phyloP scores from a whole-genome alignment of 1,284 basidiomycete species.

The Austropuccinia psidii region DNA sequence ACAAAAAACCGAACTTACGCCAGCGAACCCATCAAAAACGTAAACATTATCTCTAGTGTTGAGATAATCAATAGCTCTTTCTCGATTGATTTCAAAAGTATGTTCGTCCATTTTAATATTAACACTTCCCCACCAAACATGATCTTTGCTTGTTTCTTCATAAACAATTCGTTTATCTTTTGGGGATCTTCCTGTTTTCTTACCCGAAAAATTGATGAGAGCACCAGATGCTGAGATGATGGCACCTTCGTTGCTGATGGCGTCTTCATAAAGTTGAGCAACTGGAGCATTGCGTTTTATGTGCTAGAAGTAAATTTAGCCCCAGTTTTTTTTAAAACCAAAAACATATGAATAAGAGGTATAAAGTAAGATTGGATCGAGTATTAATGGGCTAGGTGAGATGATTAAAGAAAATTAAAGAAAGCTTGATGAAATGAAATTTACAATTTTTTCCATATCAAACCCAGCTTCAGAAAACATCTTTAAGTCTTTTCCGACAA shows the following conservation, averaged over 20 bases:
- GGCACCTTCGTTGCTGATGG: slow-evolving; percentile 94
- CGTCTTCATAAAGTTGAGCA: slow-evolving; percentile 94
- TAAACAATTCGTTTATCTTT: slow-evolving; percentile 99
- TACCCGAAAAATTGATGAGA: slow-evolving; percentile 98
- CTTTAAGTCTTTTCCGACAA: slow-evolving; percentile 76
- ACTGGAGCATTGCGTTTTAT: slow-evolving; percentile 92
- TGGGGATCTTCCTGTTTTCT: slow-evolving; percentile 96
- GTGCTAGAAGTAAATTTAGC: slow-evolving; percentile 53
- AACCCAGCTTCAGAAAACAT: slow-evolving; percentile 99
- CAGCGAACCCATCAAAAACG: slow-evolving; percentile 95
- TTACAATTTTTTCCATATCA: slow-evolving; percentile 63
- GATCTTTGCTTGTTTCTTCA: slow-evolving; percentile 93
- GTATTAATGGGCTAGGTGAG: slow-evolving; percentile 22
- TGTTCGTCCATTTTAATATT: slow-evolving; percentile 99
- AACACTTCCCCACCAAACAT: slow-evolving; percentile 99
- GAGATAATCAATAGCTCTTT: slow-evolving; percentile 98
- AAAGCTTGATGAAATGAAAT: not conserved
- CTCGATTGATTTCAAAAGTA: slow-evolving; percentile 99
- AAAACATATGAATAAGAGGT: not conserved
- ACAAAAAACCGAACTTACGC: slow-evolving; percentile 46
- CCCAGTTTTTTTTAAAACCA: not conserved
- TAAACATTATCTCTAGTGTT: slow-evolving; percentile 99
- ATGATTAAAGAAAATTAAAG: slow-evolving; percentile 5
- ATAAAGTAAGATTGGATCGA: not conserved
- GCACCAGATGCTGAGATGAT: slow-evolving; percentile 94